phyloP scores from a whole-genome alignment of 495 filamentous ascomycete species.

The Oleoguttula mirabilis region DNA sequence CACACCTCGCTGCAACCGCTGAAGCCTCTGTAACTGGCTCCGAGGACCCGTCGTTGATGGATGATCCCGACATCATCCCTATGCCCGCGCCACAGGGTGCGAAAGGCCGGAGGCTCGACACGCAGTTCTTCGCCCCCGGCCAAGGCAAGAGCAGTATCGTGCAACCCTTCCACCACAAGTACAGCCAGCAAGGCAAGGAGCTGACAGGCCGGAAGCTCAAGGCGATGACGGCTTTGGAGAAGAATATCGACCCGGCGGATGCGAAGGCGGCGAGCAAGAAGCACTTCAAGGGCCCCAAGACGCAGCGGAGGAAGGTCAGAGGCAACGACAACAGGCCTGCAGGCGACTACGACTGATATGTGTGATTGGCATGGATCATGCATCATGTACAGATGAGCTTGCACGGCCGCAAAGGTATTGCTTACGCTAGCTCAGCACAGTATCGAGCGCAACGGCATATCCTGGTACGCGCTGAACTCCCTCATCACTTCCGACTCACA shows the following conservation, averaged over 20 bases:
- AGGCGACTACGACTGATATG: no score
- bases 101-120: constrained; percentile 69
- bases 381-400: no score
- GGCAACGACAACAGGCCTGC: no score
- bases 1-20: constrained; percentile 35
- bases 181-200: constrained; percentile 73
- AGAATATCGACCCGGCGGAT: constrained; percentile 72
- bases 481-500: neutral
- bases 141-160: constrained; percentile 54
- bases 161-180: constrained; percentile 59
- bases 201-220: constrained; percentile 75
- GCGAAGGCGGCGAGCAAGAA: constrained; percentile 69
- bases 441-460: neutral
- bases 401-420: no score
- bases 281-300: constrained; percentile 74
- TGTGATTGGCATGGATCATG: no score
- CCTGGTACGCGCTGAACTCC: constrained; percentile 3
- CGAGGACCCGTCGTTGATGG: constrained; percentile 31
- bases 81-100: constrained; percentile 38
- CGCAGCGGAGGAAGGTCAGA: constrained; percentile 38
- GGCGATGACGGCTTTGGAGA: constrained; percentile 73
- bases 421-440: no score
- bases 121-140: constrained; percentile 66
- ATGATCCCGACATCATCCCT: constrained; percentile 27
- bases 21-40: constrained; percentile 20